Percentiles rank a stretch among this genome's conserved stretches.
Conservation (phyloP, 1,139 yeast genomes). For the Zygoascus meyerae region DNA sequence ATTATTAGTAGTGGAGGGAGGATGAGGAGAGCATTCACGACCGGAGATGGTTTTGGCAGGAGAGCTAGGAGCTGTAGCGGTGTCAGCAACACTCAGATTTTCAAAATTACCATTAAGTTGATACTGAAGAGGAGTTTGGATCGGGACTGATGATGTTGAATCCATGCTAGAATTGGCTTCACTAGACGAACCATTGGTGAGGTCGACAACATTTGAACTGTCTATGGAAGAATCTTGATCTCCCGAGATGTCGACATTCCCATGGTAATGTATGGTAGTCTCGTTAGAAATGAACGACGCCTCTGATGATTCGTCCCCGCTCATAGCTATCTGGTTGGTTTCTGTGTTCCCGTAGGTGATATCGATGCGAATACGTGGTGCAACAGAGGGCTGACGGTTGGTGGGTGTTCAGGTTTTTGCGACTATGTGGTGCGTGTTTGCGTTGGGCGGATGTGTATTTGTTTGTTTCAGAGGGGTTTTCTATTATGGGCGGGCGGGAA, state of each 20-base stretch:
- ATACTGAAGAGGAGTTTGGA: neutral
- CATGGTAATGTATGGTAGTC: conserved; percentile 10
- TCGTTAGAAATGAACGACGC: conserved; percentile 7
- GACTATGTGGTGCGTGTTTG: no score
- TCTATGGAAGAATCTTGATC: conserved; percentile 2
- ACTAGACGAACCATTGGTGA: neutral
- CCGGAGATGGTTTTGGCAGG: neutral
- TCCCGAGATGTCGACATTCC: neutral
- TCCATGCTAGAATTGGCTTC: neutral
- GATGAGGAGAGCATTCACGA: no score
- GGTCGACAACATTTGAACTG: neutral
- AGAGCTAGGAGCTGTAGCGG: neutral
- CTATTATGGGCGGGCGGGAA: no score
- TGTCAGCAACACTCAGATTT: no score
- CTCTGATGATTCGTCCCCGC: conserved; percentile 5
- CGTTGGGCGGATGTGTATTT: no score
- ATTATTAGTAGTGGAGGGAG: no score
- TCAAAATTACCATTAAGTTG: neutral
- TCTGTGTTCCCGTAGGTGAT: neutral
- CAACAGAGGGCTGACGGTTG: no score
- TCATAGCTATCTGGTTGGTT: neutral
- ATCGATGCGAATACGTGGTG: neutral
- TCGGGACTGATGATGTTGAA: neutral
- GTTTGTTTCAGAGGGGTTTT: no score
- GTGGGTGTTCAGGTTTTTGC: no score